Base-by-base conservation (phyloP, 116 monocot genomes). In the Dioscorea cayenensis region DNA sequence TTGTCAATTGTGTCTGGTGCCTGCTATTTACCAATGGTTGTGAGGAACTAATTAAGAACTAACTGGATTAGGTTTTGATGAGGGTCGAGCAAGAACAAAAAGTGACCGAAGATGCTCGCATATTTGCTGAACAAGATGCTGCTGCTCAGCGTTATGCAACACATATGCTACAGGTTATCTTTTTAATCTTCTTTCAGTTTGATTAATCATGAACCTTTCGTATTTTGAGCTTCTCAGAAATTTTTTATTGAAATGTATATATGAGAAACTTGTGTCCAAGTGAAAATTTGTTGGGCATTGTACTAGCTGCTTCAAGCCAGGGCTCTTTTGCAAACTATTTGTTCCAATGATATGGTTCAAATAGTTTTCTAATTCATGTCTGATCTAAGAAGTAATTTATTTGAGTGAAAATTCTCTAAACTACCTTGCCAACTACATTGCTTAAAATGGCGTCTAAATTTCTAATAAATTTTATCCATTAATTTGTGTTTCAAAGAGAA, bases 91-190 rank as follows among this genome's bases (percentile, higher is more conserved):
- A 87, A 71, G 87, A 87, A 75, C 84, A 84, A 61, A 87, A 79
- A 63, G 76, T 84, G 49, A 71, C 84, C 48, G 87, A 87, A 79
- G 87, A 87, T 81, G 87, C 84, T 71, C 81, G 87, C 14, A 51
- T 87, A 70, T 78, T 62, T 51, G 87, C 87, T 48, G 87, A 87
- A 71, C 78, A 74, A 78, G 84, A 87, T 60, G 84, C 81, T 74
- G 81, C 84, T 76, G 81, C 84, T 58, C 81, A 79, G 65, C 76
- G 74, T 74, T 81, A 81, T 71, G 81, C 81, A 55, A 79, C 87
- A 37, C 81, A 84, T 70, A 75, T 89, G 25, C 86, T 95, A 49
- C 84, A 94, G 90, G 87, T 94, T 84, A 66, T 63, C 70, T 75
- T 60, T 69, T 60, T 69, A 11, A 23, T 0, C 7, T 20, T 62